phyloP scores from a whole-genome alignment of 345 rosid species.

The Salix dunnii region DNA sequence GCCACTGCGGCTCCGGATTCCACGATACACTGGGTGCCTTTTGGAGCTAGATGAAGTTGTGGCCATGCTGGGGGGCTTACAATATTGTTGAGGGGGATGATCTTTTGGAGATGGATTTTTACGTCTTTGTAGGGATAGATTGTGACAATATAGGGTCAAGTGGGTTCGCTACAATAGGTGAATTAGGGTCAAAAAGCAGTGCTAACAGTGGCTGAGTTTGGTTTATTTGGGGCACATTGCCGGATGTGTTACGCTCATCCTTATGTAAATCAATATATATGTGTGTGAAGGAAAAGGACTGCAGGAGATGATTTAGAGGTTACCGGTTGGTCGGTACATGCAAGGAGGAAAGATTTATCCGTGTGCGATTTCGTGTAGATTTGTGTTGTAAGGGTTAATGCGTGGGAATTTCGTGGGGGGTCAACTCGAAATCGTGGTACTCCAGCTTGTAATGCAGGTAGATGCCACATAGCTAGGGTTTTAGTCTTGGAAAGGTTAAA shows the following conservation, averaged over 20 bases:
- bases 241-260: slow-evolving; percentile 33
- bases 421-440: slow-evolving; percentile 10
- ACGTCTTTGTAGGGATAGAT: slow-evolving; percentile 23
- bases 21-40: slow-evolving; percentile 53
- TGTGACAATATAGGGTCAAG: slow-evolving; percentile 16
- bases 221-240: slow-evolving; percentile 27
- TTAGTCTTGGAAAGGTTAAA: not conserved
- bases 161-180: not conserved
- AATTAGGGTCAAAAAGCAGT: slow-evolving; percentile 21
- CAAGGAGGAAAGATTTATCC: not conserved
- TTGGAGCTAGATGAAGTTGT: slow-evolving; percentile 25
- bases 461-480: not conserved
- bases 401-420: slow-evolving; percentile 52
- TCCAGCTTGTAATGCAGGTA: slow-evolving; percentile 3
- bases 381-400: slow-evolving; percentile 22
- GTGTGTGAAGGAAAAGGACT: not conserved
- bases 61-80: not conserved
- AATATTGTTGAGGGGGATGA: not conserved
- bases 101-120: slow-evolving; percentile 22
- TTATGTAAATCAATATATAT: not conserved
- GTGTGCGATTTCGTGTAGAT: not conserved
- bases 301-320: not conserved
- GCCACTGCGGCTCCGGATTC: slow-evolving; percentile 70
- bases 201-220: slow-evolving; percentile 18
- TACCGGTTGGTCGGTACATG: not conserved